Percentiles rank a stretch among this genome's conserved stretches.
Conservation (phyloP, 108 stramenopile genomes). For the Stephanodiscus minutulus region DNA sequence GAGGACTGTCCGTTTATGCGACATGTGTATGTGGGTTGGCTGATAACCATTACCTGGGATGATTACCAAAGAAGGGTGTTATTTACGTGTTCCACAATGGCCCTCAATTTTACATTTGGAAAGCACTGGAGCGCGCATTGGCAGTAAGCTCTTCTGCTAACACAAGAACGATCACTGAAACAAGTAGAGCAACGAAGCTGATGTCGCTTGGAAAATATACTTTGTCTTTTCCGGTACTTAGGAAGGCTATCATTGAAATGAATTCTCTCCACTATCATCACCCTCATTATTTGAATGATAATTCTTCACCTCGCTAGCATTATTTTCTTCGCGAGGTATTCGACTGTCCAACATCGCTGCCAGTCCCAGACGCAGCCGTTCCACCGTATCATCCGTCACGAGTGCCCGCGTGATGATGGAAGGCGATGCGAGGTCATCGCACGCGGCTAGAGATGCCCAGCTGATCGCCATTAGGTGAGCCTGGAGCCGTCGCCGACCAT, state of each 20-base stretch:
- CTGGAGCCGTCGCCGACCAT: background rate
- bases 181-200: too few relatives aligned
- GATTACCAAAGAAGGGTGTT: too few relatives aligned
- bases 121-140: too few relatives aligned
- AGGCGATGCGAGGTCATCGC: constrained; percentile 9
- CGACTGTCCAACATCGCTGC: constrained; percentile 27
- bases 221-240: background rate
- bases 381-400: constrained; percentile 28
- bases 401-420: constrained; percentile 27
- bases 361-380: constrained; percentile 40
- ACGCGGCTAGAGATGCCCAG: constrained; percentile 30
- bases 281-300: background rate
- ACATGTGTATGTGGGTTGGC: too few relatives aligned
- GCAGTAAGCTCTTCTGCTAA: background rate
- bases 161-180: background rate
- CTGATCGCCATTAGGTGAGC: constrained; percentile 22
- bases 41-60: too few relatives aligned
- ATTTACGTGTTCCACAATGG: too few relatives aligned
- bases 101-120: too few relatives aligned
- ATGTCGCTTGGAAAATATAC: background rate
- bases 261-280: background rate
- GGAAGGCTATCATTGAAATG: background rate
- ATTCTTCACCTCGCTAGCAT: background rate
- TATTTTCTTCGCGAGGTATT: background rate
- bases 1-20: too few relatives aligned